Evolutionary conservation across 2,329 filamentous ascomycete species (phyloP).

Genomic region (Fusarium burgessii): DNA sequence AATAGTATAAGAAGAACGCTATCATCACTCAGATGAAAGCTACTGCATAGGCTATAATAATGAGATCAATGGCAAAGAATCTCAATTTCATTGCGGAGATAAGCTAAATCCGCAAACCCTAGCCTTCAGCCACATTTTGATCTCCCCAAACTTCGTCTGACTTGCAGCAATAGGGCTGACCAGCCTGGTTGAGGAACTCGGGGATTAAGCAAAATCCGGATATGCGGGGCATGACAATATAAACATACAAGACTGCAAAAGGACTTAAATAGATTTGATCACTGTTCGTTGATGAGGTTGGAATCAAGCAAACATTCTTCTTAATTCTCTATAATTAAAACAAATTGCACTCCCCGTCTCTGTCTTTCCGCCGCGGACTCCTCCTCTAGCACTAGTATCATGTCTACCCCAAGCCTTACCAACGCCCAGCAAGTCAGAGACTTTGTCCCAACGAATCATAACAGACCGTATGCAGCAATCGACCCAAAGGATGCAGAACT

Average conservation of each 20-base stretch:
- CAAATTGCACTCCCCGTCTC: background rate
- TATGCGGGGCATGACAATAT: background rate
- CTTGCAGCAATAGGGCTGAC: background rate
- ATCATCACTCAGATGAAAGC: too few relatives aligned
- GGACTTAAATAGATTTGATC: accelerated
- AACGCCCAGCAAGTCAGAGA: slow-evolving; percentile 10
- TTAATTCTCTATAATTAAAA: accelerated
- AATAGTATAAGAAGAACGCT: too few relatives aligned
- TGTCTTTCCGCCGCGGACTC: background rate
- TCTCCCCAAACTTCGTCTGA: background rate
- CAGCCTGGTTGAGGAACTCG: background rate
- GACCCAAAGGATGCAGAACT: background rate
- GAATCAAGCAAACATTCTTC: too few relatives aligned
- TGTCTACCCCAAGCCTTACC: background rate
- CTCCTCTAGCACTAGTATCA: background rate
- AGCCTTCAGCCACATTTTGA: background rate
- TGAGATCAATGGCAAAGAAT: background rate
- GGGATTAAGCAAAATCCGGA: background rate
- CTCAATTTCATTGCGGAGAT: background rate
- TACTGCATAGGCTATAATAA: too few relatives aligned
- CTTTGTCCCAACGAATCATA: background rate
- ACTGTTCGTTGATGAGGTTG: background rate
- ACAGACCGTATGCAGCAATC: slow-evolving; percentile 1
- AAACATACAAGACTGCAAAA: too few relatives aligned
- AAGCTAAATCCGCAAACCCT: background rate